These are phyloP conservation scores for Cornus florida DNA, from an alignment of 148 eudicot species.

Conservation along the genomic window DNA sequence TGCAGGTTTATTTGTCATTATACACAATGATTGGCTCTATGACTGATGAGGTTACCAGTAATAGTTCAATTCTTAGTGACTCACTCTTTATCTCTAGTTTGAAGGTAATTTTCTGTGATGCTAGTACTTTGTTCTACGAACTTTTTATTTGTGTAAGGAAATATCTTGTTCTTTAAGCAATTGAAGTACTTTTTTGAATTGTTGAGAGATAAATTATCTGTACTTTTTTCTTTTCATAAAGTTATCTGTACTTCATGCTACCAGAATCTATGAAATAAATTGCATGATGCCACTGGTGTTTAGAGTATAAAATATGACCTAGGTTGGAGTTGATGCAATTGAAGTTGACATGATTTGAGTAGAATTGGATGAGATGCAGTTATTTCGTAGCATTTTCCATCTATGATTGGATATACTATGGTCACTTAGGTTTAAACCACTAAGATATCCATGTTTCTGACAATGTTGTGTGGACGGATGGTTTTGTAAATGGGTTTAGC, in stretches of 20 bases:
- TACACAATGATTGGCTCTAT: slow-evolving; percentile 69
- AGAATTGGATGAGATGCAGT: not conserved
- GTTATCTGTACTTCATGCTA: not conserved
- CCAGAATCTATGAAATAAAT: not conserved
- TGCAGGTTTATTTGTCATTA: slow-evolving; percentile 86
- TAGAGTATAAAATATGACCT: not conserved
- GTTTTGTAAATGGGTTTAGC: not conserved
- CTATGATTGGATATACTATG: not conserved
- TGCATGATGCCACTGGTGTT: not conserved
- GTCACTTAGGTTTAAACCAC: not conserved
- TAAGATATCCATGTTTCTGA: not conserved
- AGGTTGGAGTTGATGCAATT: not conserved
- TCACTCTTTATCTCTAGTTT: slow-evolving; percentile 62
- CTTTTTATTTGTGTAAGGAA: not conserved
- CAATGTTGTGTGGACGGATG: not conserved
- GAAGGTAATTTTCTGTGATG: slow-evolving; percentile 50
- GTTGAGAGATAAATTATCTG: not conserved
- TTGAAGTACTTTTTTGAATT: not conserved
- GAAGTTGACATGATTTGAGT: not conserved
- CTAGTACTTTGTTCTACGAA: not conserved
- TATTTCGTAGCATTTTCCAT: not conserved
- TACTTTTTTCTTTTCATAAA: too few species aligned
- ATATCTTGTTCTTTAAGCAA: not conserved
- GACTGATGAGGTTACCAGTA: slow-evolving; percentile 58
- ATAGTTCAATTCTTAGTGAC: slow-evolving; percentile 38